Evolutionary conservation across 2,329 filamentous ascomycete species (phyloP).

Genomic region (Apiospora saccharicola): DNA sequence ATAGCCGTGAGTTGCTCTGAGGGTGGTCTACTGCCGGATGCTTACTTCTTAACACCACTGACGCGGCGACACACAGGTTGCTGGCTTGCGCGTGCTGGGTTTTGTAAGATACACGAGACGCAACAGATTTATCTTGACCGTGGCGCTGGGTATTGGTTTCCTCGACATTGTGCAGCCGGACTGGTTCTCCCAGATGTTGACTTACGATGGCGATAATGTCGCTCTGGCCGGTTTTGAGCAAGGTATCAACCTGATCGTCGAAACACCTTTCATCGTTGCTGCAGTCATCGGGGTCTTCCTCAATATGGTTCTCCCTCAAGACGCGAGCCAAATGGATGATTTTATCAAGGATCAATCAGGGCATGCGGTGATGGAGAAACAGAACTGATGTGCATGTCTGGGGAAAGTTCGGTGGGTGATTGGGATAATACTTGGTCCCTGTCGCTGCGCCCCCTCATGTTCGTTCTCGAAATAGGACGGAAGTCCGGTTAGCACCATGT

Average conservation of each 20-base stretch:
- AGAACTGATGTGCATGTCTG: background rate
- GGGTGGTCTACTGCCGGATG: background rate
- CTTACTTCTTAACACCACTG: background rate
- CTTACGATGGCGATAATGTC: slow-evolving; percentile 46
- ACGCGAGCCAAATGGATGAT: slow-evolving; percentile 39
- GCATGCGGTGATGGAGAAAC: slow-evolving; percentile 28
- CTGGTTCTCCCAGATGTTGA: slow-evolving; percentile 48
- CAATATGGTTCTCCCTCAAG: slow-evolving; percentile 48
- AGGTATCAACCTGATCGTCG: slow-evolving; percentile 48
- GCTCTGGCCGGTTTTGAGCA: slow-evolving; percentile 49
- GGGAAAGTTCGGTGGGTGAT: background rate
- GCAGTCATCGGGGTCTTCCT: slow-evolving; percentile 51
- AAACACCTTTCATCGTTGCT: slow-evolving; percentile 51
- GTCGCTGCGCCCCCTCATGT: background rate
- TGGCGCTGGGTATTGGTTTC: slow-evolving; percentile 66
- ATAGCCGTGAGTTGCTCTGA: slow-evolving; percentile 58
- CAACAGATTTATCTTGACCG: slow-evolving; percentile 72
- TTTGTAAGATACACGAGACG: slow-evolving; percentile 69
- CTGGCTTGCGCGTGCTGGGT: slow-evolving; percentile 70
- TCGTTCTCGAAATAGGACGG: slow-evolving; percentile 10
- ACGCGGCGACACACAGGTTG: slow-evolving; percentile 36
- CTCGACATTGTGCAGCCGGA: slow-evolving; percentile 50
- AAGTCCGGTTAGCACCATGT: background rate
- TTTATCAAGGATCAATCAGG: slow-evolving; percentile 32
- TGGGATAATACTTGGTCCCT: background rate